These are phyloP conservation scores for Ustilago hordei DNA, from an alignment of 1,284 basidiomycete genomes.

Conservation along the genomic window DNA sequence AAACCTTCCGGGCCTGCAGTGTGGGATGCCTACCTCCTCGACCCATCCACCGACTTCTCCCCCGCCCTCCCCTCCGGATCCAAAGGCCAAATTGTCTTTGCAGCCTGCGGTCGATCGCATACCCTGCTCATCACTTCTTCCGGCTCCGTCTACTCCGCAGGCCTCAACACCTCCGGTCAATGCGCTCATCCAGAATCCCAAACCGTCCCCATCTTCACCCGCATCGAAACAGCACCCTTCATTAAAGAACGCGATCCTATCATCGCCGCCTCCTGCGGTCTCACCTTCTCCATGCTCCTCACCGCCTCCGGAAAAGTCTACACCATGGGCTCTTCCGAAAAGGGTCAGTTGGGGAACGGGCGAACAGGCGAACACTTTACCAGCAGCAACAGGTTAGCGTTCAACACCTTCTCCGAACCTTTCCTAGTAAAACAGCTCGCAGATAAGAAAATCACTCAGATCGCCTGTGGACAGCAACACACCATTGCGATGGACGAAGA, in stretches of 20 bases:
- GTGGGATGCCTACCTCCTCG: conserved; percentile 74
- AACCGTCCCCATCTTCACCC: conserved; percentile 81
- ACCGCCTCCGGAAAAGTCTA: conserved; percentile 84
- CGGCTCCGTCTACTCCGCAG: conserved; percentile 85
- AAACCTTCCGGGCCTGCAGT: conserved; percentile 73
- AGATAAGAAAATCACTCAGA: conserved; percentile 81
- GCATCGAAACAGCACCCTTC: conserved; percentile 72
- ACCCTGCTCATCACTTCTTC: conserved; percentile 83
- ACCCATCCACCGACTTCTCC: conserved; percentile 57
- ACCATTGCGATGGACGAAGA: conserved; percentile 78
- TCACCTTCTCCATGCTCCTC: conserved; percentile 84
- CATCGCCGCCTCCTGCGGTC: conserved; percentile 81
- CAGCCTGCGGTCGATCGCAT: conserved; percentile 84
- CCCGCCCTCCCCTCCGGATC: conserved; percentile 74
- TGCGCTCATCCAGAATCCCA: conserved; percentile 77
- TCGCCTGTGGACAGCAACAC: conserved; percentile 88
- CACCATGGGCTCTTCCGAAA: conserved; percentile 88
- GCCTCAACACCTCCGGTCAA: conserved; percentile 86
- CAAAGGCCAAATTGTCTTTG: conserved; percentile 79
- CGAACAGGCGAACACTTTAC: conserved; percentile 87
- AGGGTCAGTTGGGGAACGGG: conserved; percentile 91
- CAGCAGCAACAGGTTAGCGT: conserved; percentile 83
- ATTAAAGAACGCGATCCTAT: conserved; percentile 76
- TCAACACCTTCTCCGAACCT: conserved; percentile 78
- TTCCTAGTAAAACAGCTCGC: conserved; percentile 77